Base-by-base conservation (phyloP, 2,329 filamentous ascomycete genomes). In the Corniculantispora saksenae region DNA sequence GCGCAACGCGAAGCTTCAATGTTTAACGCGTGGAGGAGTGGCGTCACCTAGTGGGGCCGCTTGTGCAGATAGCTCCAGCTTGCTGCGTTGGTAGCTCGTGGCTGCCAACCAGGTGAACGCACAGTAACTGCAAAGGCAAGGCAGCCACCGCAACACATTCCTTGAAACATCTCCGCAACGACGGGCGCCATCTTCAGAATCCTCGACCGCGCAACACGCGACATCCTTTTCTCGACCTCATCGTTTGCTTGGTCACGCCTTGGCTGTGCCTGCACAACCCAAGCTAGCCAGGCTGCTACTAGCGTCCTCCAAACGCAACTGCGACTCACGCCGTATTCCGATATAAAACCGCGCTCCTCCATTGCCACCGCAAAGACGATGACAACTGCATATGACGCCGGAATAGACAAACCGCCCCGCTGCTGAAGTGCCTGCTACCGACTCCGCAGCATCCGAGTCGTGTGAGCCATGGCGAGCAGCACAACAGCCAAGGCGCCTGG, bases 401-500 rank as follows among this genome's bases (percentile, higher is more conserved):
- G 53, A 2, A 38, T 48, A 23, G n/a, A 48, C 27, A 19, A 15
- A 25, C 10, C 23, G 43, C 48, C 40, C n/a, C 43, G 59, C 59
- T 54, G 59, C n/a, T 54, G 35, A 13, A 61, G 35, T 43, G 48
- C 21, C 19, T 32, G 38, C 25, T 32, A 32, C 35, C 48, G 59
- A 45, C 50, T 23, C 38, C 38, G 6, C 23, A 12, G 48, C 23
- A 25, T 32, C 27, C 25, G 51, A 25, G 27, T 27, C 27, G 57
- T 40, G n/a, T 35, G 23, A 19, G 68, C 62, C 43, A 77, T 77
- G 75, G 71, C 73, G 32, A 74, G 72, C 69, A 72, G 69, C 66
- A 73, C 71, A 53, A 66, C 67, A 38, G 71, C 75, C 27, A 78
- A 74, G 66, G 71, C 72, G 10, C 63, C 72, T 67, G 76, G 47